Evolutionary conservation across 345 rosid species (phyloP), one percentile per base, ranked within the genome.

Genomic region (Syzygium aromaticum): DNA sequence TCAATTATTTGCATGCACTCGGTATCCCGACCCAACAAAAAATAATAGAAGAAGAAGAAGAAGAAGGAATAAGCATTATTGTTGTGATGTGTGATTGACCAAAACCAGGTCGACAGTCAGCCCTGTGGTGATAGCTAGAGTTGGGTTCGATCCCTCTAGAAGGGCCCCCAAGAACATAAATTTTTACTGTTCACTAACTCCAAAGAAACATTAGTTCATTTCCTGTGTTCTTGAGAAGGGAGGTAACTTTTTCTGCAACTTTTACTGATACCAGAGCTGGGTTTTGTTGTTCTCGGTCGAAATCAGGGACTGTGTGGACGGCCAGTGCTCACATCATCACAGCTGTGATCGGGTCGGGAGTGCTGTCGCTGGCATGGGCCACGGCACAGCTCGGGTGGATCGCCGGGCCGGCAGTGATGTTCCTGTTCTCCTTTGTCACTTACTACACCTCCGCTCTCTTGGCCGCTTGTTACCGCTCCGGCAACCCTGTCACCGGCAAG

Each of bases 331-430:
- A 95, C 88, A 93, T 95, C 21, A 94, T 93, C 88, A 93, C 95
- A 17, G 97, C 97, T 10, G 97, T 95, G 51, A 95, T 95, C 13
- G 98, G 98, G 16, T 95, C 98, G 17, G 98, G 98, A 52, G 98
- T 95, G 80, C 89, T 95, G 87, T 93, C 96, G 0, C 86, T 95
- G 85, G 98, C 98, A 3, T 95, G 95, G 95, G 95, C 98, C n/a
- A 90, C 92, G 16, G 96, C 94, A 83, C 98, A 95, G 90, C 92
- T 95, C 3, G 98, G 98, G n/a, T 95, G 98, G 98, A 85, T 95
- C 5, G 98, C 94, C 17, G 98, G 96, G 17, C 98, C 98, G 12
- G 61, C 91, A 2, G 93, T 91, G 5, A 91, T 95, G 94, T 88
- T 95, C 52, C 87, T 95, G 87, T 95, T 95, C 90, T 93, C 98